Percentiles rank a stretch among this genome's conserved stretches.
These are phyloP conservation scores for Cordyceps tenuipes DNA, from an alignment of 2,329 filamentous ascomycete genomes.

Conservation along the genomic window DNA sequence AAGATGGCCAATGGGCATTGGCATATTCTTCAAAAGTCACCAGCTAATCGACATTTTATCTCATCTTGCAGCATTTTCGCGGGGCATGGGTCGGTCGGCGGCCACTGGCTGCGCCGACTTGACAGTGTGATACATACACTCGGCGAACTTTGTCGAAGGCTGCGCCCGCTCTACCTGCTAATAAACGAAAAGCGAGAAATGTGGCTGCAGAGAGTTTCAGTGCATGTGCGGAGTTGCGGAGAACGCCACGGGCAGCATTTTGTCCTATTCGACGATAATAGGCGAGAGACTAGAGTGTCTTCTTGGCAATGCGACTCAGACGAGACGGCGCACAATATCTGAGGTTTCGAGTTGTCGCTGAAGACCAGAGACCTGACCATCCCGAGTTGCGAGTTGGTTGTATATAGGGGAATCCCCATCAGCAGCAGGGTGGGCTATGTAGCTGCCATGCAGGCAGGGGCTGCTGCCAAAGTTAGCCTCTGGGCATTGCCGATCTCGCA, in stretches of 20 bases:
- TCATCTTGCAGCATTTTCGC: background rate
- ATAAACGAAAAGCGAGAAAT: background rate
- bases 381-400: background rate
- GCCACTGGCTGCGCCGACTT: background rate
- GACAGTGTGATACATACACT: background rate
- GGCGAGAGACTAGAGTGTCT: background rate
- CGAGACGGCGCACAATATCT: background rate
- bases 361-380: too few relatives aligned
- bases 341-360: background rate
- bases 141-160: background rate
- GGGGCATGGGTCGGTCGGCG: background rate
- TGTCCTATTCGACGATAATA: background rate
- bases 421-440: too few relatives aligned
- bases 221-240: background rate
- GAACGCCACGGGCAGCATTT: slow-evolving; percentile 1
- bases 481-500: background rate
- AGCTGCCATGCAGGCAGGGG: too few relatives aligned
- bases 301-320: background rate
- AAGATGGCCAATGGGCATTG: background rate
- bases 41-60: background rate
- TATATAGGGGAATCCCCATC: background rate
- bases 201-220: slow-evolving; percentile 5
- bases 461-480: too few relatives aligned
- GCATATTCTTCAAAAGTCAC: background rate
- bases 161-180: background rate